Conservation (phyloP, 768 basidiomycete genomes). For the Phlegmacium glaucopus region DNA sequence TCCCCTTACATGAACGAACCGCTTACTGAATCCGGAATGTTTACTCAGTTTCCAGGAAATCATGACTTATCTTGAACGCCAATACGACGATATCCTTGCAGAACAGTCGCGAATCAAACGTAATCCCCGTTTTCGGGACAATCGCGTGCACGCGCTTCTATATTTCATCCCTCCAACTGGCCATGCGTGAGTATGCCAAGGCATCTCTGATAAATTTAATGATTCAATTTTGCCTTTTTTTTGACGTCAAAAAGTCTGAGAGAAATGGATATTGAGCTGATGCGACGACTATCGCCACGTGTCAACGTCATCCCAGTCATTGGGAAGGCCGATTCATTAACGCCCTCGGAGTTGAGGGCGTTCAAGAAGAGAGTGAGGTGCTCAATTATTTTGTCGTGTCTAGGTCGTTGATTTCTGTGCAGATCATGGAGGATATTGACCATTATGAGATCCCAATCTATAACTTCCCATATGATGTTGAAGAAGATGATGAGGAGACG, state of each 20-base stretch:
- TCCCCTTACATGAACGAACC: not conserved
- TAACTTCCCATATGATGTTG: conserved; percentile 92
- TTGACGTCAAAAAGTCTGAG: conserved; percentile 46
- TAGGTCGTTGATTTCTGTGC: not conserved
- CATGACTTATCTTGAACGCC: conserved; percentile 80
- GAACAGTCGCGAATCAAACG: conserved; percentile 89
- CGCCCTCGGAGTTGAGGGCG: conserved; percentile 70
- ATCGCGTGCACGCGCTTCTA: conserved; percentile 80
- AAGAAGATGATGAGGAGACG: conserved; percentile 92
- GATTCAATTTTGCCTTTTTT: conserved; percentile 1
- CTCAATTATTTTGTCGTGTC: conserved; percentile 13
- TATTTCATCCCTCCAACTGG: conserved; percentile 92
- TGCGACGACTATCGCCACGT: conserved; percentile 84
- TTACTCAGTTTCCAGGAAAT: conserved; percentile 79
- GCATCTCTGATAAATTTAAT: conserved; percentile 5
- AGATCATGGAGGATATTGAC: conserved; percentile 94
- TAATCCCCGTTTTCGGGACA: conserved; percentile 89
- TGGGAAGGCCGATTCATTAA: conserved; percentile 87
- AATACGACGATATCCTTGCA: conserved; percentile 90
- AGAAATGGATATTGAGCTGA: conserved; percentile 92
- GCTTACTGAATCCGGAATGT: conserved; percentile 2
- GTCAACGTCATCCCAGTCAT: conserved; percentile 94
- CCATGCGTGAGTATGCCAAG: conserved; percentile 57
- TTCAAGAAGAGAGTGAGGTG: conserved; percentile 72
- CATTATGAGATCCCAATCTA: conserved; percentile 88